These are phyloP conservation scores for Tylopilus intermedius DNA, from an alignment of 768 basidiomycete genomes.

Conservation along the genomic window DNA sequence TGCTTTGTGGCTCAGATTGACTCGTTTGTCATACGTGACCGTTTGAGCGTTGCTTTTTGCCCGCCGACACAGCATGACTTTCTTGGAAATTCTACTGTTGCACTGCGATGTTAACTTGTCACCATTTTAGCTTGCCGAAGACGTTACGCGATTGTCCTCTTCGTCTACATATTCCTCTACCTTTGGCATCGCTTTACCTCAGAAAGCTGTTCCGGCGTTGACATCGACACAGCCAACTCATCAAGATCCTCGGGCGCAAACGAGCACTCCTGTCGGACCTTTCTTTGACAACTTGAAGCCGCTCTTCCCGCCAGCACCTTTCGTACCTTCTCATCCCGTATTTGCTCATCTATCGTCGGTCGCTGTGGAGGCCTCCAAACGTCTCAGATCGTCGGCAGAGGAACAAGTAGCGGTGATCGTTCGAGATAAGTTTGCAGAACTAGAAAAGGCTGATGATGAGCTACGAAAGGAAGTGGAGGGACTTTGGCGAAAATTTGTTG, in stretches of 20 bases:
- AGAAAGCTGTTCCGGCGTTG: conserved; percentile 11
- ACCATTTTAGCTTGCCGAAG: conserved; percentile 24
- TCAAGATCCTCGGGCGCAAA: conserved; percentile 24
- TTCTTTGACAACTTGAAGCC: conserved; percentile 53
- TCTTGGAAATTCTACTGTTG: not conserved
- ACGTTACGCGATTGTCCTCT: conserved; percentile 25
- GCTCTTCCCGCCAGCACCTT: conserved; percentile 71
- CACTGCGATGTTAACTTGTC: conserved; percentile 15
- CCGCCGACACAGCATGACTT: conserved; percentile 7
- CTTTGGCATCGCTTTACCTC: conserved; percentile 46
- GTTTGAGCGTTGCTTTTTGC: conserved; percentile 4
- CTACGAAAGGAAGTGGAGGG: conserved; percentile 55
- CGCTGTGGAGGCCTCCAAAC: conserved; percentile 52
- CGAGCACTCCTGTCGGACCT: conserved; percentile 20
- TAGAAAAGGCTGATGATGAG: conserved; percentile 50
- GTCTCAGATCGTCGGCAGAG: conserved; percentile 53
- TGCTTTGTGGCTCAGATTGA: conserved; percentile 2
- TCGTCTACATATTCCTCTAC: conserved; percentile 41
- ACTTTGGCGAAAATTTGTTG: conserved; percentile 58
- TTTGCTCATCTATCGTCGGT: conserved; percentile 60
- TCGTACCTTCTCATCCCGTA: conserved; percentile 67
- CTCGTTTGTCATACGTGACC: conserved; percentile 1
- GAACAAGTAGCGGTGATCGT: conserved; percentile 50
- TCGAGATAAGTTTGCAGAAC: conserved; percentile 48
- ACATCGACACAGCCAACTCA: conserved; percentile 26